A percentile compares a stretch with the other conserved stretches of the same genome.
These are phyloP conservation scores for Cyanophora paradoxa DNA, from an alignment of 78 protist species.

Conservation along the genomic window DNA sequence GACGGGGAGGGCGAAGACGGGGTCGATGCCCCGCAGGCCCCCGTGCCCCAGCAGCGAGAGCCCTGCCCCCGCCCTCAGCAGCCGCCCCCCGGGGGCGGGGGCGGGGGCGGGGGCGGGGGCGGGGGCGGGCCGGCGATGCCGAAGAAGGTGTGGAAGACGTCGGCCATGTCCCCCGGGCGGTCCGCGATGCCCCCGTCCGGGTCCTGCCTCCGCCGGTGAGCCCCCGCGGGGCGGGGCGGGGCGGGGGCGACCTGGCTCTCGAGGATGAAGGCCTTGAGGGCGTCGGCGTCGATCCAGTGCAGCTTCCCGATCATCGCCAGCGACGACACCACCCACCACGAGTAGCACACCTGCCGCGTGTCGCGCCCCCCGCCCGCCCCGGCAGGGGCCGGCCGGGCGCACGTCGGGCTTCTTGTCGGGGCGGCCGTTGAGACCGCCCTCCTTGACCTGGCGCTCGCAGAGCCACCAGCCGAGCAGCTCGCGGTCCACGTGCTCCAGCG, in stretches of 20 bases:
- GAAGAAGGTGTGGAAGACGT: constrained; percentile 98
- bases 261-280: constrained; percentile 70
- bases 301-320: constrained; percentile 66
- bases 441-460: constrained; percentile 86
- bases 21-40: constrained; percentile 4
- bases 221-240: not conserved
- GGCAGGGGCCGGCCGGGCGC: too few species aligned
- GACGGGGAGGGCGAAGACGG: constrained; percentile 20
- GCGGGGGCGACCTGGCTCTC: constrained; percentile 84
- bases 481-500: constrained; percentile 50
- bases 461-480: constrained; percentile 97
- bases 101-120: too few species aligned
- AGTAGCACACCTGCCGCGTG: constrained; percentile 84
- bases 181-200: constrained; percentile 10
- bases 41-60: not conserved
- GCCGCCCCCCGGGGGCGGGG: too few species aligned
- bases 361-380: too few species aligned
- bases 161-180: constrained; percentile 90
- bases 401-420: constrained; percentile 98
- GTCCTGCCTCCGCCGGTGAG: too few species aligned
- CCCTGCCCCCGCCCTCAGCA: too few species aligned
- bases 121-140: constrained; percentile 87
- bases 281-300: constrained; percentile 77
- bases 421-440: constrained; percentile 99
- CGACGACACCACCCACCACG: constrained; percentile 98